Evolutionary conservation across 768 basidiomycete genomes (phyloP).

Genomic region (Boletales sp.): DNA sequence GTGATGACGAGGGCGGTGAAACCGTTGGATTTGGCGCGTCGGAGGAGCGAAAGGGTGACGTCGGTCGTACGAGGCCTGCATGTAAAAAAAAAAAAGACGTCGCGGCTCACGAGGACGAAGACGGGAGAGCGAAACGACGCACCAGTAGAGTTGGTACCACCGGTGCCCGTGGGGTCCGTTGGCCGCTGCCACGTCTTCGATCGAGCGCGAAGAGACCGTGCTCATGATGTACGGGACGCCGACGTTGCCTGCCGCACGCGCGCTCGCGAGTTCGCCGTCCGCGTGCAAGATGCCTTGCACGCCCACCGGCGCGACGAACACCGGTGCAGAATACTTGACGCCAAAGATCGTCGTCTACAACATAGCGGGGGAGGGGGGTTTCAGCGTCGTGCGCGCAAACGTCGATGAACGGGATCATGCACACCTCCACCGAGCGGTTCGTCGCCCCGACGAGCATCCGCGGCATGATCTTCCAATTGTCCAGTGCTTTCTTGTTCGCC

Average conservation of each 20-base stretch:
- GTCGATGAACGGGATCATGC: too few species aligned
- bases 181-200: constrained; percentile 72
- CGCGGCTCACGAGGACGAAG: neutral
- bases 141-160: constrained; percentile 87
- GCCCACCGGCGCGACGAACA: constrained; percentile 72
- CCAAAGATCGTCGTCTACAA: constrained; percentile 69
- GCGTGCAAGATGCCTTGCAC: constrained; percentile 71
- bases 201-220: constrained; percentile 65
- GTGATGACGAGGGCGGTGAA: constrained; percentile 76
- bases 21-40: constrained; percentile 60
- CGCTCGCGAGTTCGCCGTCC: constrained; percentile 69
- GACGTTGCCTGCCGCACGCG: constrained; percentile 59
- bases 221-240: constrained; percentile 73
- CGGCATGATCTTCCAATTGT: constrained; percentile 71
- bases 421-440: constrained; percentile 55
- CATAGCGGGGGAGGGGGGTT: too few species aligned
- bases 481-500: constrained; percentile 62
- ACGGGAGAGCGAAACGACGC: neutral
- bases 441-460: constrained; percentile 71
- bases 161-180: constrained; percentile 59
- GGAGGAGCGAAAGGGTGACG: constrained; percentile 59
- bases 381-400: too few species aligned
- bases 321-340: constrained; percentile 53
- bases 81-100: too few species aligned
- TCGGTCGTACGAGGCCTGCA: constrained; percentile 64